Base-by-base conservation (phyloP, 225 moss, liverwort and hornwort species). In the Bryoerythrophyllum caledonicum region DNA sequence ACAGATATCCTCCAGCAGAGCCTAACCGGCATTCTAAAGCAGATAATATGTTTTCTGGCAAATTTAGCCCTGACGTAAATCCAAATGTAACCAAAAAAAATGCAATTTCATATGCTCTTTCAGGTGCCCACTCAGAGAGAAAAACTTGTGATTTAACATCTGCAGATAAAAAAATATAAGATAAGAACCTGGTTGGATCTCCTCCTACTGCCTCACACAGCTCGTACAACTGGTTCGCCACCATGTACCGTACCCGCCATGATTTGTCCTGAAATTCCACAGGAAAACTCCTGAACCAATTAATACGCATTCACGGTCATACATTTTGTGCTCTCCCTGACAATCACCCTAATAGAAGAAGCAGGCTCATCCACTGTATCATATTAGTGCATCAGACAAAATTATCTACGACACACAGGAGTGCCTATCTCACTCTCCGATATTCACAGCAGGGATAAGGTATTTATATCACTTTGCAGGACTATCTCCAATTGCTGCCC, bases 171-270 rank as follows among this genome's bases (percentile, higher is more conserved):
- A 65, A 67, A 62, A n/a, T 75, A 52, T 78, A 55, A 76, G 49
- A 65, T 72, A 65, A 68, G 69, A 73, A 93, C 93, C 91, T 97
- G 74, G 96, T 97, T 23, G 91, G 92, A 49, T 97, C 96, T 60
- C 85, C 91, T 68, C 96, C 96, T 73, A 97, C 96, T 15, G 92
- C 96, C 69, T 94, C 96, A 83, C 96, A 97, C 49, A 97, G 92
- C 86, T 97, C 96, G 77, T 94, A 94, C 44, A 97, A 82, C 75
- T 97, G 94, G 78, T 94, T 97, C 61, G 96, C 96, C 74, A 97
- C 96, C 96, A 97, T 97, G 67, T 97, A 97, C 32, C 96, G 91
- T 38, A 97, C 96, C 67, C 94, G 86, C 96, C 96, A 97, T 61
- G 96, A 97, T 76, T 97, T 97, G 78, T 97, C 96, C 96, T 97